Conservation (phyloP, 2,329 filamentous ascomycete species). For the Trichoderma sp. region DNA sequence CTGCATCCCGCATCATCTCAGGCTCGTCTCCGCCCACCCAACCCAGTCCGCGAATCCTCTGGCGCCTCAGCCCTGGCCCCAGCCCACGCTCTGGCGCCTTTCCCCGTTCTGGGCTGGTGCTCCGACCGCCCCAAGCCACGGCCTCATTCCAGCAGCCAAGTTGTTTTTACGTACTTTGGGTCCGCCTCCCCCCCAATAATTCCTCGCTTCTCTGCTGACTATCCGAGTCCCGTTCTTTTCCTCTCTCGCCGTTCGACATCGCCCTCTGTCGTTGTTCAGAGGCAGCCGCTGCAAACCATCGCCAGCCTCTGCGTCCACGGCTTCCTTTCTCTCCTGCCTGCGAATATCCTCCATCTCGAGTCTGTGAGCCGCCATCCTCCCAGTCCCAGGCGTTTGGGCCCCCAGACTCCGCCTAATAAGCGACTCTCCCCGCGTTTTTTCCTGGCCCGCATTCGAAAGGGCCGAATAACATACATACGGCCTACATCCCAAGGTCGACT, state of each 20-base stretch:
- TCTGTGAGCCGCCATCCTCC: not conserved
- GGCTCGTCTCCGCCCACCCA: not conserved
- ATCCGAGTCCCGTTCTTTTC: conserved; percentile 20
- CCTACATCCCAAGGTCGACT: conserved; percentile 5
- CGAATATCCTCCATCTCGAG: not conserved
- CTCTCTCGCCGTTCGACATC: not conserved
- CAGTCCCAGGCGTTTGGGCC: conserved; percentile 12
- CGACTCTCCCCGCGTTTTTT: conserved; percentile 26
- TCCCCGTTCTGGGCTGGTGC: conserved; percentile 24
- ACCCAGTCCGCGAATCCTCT: conserved; percentile 1
- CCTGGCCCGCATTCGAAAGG: conserved; percentile 27
- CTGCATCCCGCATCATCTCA: not conserved
- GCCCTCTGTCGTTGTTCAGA: not conserved
- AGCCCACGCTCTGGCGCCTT: conserved; percentile 14
- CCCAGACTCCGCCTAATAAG: conserved; percentile 26
- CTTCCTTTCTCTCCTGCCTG: not conserved
- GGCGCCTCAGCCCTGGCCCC: conserved; percentile 20
- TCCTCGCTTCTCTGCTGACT: conserved; percentile 6
- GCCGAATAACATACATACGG: conserved; percentile 26
- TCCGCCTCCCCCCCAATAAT: not conserved
- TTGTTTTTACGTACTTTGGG: conserved; percentile 25
- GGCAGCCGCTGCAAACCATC: not conserved
- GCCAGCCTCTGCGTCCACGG: not conserved
- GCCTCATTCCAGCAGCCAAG: not conserved
- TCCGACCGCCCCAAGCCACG: conserved; percentile 21